Evolutionary conservation across 352 stramenopile genomes (phyloP).

Genomic region (Phytopythium kandeliae): DNA sequence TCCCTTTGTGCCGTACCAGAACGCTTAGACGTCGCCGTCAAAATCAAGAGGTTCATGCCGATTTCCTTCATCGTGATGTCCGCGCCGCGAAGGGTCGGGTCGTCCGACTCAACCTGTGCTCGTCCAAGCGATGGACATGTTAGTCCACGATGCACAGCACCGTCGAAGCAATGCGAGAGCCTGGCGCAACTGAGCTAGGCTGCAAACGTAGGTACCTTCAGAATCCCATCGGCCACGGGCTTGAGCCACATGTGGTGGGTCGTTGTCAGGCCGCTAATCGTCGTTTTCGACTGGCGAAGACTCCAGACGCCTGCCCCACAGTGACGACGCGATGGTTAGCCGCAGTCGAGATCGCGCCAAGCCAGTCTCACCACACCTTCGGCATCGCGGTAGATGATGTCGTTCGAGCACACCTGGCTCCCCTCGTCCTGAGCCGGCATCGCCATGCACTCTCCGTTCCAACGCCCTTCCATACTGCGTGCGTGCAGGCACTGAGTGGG

Average conservation of each 20-base stretch:
- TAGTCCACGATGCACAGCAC: background rate
- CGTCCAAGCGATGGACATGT: background rate
- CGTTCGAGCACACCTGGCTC: constrained; percentile 82
- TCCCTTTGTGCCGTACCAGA: constrained; percentile 30
- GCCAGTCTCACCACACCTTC: constrained; percentile 29
- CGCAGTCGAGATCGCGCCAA: background rate
- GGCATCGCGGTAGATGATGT: constrained; percentile 78
- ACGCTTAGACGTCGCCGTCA: constrained; percentile 83
- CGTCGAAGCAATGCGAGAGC: no score
- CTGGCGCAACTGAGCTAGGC: no score
- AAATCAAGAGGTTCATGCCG: constrained; percentile 73
- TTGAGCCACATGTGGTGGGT: constrained; percentile 89
- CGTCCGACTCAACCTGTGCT: constrained; percentile 75
- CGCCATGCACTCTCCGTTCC: constrained; percentile 77
- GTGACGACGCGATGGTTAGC: background rate
- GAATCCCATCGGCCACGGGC: constrained; percentile 77
- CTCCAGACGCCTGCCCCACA: constrained; percentile 71
- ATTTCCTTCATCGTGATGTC: constrained; percentile 88
- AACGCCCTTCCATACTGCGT: constrained; percentile 72
- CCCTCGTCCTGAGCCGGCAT: constrained; percentile 74
- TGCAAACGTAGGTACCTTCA: constrained; percentile 51
- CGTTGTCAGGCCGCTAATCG: constrained; percentile 78
- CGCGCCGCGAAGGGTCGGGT: constrained; percentile 63
- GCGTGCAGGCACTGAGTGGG: background rate
- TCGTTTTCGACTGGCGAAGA: constrained; percentile 79